Base-by-base conservation (phyloP, 331 rosid genomes). In the Stylosanthes scabra region DNA sequence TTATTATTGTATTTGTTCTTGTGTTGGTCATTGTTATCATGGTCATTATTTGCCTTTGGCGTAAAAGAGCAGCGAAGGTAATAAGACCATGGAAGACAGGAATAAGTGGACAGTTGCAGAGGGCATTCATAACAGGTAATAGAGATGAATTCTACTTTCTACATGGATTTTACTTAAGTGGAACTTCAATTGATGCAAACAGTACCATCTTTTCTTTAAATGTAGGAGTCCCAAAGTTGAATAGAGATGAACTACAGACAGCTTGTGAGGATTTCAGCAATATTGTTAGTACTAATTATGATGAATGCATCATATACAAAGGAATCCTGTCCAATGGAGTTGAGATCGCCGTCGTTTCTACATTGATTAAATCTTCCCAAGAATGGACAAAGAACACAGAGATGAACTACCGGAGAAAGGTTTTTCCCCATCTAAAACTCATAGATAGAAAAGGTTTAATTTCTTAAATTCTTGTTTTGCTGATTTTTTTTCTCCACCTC, bases 221-320 rank as follows among this genome's bases (percentile, higher is more conserved):
- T 83, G 52, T 80, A 95, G 99, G 99, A 52, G 98, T 89, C 47
- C 98, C 99, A 14, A 95, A 92, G 84, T 75, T 95, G 85, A 88
- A 95, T 82, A 76, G 96, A 77, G 41, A 71, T 44, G 98, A 95
- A 67, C 73, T 95, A 68, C 96, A 88, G 84, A 85, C 84, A 25
- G 99, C 99, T 16, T 95, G 99, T 81, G 99, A 95, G 66, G 98
- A 92, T 82, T 95, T 95, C 75, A 95, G 99, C 87, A 95, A 95
- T 70, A 92, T 95, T 28, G 75, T 95, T 27, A 52, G 58, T 52
- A 44, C 34, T 78, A 81, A 74, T 58, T 10, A 68, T 58, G 86
- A 78, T 15, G 80, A 74, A 46, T 79, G 85, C 78, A 92, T 70
- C 20, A 63, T 88, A 31, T 95, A 87, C 73, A 95, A 95, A 83